Evolutionary conservation across 108 stramenopile genomes (phyloP).

Genomic region (Epithemia pelagica): DNA sequence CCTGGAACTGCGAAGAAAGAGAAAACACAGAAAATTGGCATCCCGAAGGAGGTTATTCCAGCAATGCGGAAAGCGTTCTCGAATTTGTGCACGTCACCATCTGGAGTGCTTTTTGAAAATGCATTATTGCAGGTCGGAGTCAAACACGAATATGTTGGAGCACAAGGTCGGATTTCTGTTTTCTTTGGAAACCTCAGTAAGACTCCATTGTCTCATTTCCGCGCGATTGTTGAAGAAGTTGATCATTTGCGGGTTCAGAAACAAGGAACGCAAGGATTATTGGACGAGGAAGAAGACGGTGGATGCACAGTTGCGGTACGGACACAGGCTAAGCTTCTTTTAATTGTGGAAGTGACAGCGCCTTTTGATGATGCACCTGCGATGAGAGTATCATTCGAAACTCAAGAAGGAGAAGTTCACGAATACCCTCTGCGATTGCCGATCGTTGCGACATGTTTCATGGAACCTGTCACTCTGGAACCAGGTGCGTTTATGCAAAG

Average conservation of each 20-base stretch:
- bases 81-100: conserved; percentile 77
- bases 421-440: conserved; percentile 86
- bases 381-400: conserved; percentile 80
- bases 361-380: conserved; percentile 90
- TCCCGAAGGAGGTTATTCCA: conserved; percentile 86
- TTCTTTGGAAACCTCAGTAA: conserved; percentile 84
- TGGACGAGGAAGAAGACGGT: conserved; percentile 64
- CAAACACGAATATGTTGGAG: conserved; percentile 84
- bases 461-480: conserved; percentile 84
- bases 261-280: conserved; percentile 76
- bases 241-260: conserved; percentile 81
- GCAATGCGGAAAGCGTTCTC: conserved; percentile 88
- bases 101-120: conserved; percentile 87
- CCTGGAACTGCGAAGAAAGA: conserved; percentile 7
- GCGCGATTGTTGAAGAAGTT: conserved; percentile 61
- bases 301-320: conserved; percentile 78
- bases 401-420: conserved; percentile 68
- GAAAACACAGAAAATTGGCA: conserved; percentile 43
- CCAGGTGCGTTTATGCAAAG: conserved; percentile 83
- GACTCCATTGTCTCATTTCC: conserved; percentile 59
- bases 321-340: conserved; percentile 79
- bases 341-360: conserved; percentile 78
- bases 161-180: conserved; percentile 85
- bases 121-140: conserved; percentile 79
- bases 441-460: conserved; percentile 88